Conservation (phyloP, 805 yeast species). For the Ogataea glucozyma region DNA sequence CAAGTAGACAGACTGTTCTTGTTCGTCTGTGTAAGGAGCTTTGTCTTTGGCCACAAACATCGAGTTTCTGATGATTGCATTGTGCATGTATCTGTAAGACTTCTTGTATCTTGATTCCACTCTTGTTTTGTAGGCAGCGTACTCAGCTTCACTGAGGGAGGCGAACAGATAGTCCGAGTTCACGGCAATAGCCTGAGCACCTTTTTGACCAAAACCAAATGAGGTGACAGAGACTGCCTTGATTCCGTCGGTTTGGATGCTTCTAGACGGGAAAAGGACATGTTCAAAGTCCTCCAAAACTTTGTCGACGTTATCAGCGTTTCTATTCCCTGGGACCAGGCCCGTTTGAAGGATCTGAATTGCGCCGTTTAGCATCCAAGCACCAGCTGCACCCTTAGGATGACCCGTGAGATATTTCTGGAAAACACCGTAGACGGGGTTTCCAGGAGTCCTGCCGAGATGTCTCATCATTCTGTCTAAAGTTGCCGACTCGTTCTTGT, state of each 20-base stretch:
- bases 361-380: conserved; percentile 99
- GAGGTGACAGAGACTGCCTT: conserved; percentile 97
- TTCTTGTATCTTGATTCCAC: conserved; percentile 80
- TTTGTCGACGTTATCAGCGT: conserved; percentile 94
- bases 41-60: conserved; percentile 91
- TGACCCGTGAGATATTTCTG: conserved; percentile 99
- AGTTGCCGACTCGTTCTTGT: conserved; percentile 94
- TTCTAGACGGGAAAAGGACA: conserved; percentile 91
- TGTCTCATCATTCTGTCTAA: conserved; percentile 91
- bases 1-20: conserved; percentile 88
- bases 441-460: conserved; percentile 95
- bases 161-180: conserved; percentile 94
- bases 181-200: conserved; percentile 90
- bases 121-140: conserved; percentile 68
- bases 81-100: conserved; percentile 94
- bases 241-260: conserved; percentile 93
- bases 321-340: conserved; percentile 97
- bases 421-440: conserved; percentile 97
- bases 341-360: conserved; percentile 91
- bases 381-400: conserved; percentile 99
- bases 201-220: conserved; percentile 99
- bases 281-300: conserved; percentile 79
- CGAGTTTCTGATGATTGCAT: conserved; percentile 86
- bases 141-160: conserved; percentile 69
- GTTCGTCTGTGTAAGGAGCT: conserved; percentile 87